Evolutionary conservation across 1,284 basidiomycete genomes (phyloP).

Genomic region (Heterobasidion parviporum): DNA sequence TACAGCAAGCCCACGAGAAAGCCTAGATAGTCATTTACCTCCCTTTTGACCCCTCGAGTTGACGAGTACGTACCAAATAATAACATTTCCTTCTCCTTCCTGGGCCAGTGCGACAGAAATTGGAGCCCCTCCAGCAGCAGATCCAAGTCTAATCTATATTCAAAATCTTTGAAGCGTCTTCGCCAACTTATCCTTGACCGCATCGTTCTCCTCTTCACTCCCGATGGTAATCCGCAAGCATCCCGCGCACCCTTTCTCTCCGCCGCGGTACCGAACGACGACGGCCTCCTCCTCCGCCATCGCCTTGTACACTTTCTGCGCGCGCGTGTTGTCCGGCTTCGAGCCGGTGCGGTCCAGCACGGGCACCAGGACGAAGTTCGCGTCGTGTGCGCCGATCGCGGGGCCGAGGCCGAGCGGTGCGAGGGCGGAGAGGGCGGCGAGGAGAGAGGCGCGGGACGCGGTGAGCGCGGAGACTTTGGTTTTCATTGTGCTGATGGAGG

Average conservation of each 20-base stretch:
- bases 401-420: conserved; percentile 54
- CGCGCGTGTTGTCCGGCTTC: conserved; percentile 62
- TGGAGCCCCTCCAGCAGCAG: not conserved
- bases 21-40: no score
- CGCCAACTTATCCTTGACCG: conserved; percentile 39
- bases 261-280: conserved; percentile 87
- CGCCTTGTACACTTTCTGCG: conserved; percentile 69
- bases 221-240: conserved; percentile 92
- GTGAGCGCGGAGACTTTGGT: conserved; percentile 56
- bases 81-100: no score
- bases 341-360: conserved; percentile 46
- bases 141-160: not conserved
- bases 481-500: conserved; percentile 62
- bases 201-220: conserved; percentile 70
- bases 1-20: not conserved
- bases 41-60: no score
- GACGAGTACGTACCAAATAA: no score
- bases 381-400: conserved; percentile 78
- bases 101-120: not conserved
- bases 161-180: conserved; percentile 29
- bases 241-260: conserved; percentile 81
- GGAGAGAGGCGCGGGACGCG: conserved; percentile 48
- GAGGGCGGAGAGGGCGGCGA: conserved; percentile 37
- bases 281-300: conserved; percentile 84
- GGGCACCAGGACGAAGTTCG: conserved; percentile 88